Evolutionary conservation across 1,139 yeast genomes (phyloP), one percentile per base, ranked within the genome.

Genomic region (Pichia sp.): DNA sequence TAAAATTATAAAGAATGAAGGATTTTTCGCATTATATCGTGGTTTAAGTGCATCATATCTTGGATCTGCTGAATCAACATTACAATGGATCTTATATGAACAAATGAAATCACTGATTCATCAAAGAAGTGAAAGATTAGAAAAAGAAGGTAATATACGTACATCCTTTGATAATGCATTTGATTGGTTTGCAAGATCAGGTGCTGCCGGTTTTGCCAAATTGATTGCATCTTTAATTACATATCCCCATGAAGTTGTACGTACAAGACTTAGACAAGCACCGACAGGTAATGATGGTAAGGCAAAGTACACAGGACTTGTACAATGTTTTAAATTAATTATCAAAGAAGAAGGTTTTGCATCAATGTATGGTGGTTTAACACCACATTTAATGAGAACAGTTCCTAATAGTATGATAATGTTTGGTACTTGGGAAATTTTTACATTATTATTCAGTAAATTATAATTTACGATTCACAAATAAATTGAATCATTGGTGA

Each of bases 401-500:
- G 98, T 94, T 40, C 99, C 99, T 3, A 94, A 92, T 65, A 87
- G 96, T 56, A 89, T 94, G 61, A 90, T 94, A 54, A 92, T 94
- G 97, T 94, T 94, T 71, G 98, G 99, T 33, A 90, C 98, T 2
- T 94, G 98, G 97, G 99, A 94, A 61, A 66, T 94, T 39, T 87
- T 94, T 41, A 89, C 92, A 37, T 75, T 84, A 51, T 61, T 83
- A 36, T 68, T 84, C 42, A 79, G 87, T 9, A 44, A 51, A n/a
- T 26, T 54, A 23, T 58, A 38, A 48, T 16, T 16, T 16, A 16
- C 16, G 16, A 16, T 16, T 16, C 16, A 16, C 16, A 16, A 16
- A 16, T 16, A 16, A 16, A 16, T 16, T 16, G 16, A 16, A 16
- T 16, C 16, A 16, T 16, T 16, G 16, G 16, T 16, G 16, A 16